Conservation (phyloP, 163 green algal genomes). For the Chlamydomonas reinhardtii region DNA sequence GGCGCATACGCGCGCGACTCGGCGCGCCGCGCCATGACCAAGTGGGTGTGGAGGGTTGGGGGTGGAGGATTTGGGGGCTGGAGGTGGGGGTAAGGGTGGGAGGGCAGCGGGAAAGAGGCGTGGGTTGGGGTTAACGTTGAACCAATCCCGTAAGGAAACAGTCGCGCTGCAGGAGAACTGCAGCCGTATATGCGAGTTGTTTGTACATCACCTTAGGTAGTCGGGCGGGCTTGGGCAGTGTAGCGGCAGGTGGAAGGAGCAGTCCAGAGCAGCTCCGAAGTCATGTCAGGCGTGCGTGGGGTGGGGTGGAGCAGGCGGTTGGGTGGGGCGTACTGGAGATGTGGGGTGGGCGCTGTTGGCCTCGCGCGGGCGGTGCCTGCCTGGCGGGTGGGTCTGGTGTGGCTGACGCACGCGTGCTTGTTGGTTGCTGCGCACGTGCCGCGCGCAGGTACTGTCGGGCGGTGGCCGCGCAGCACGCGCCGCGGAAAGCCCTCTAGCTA, state of each 20-base stretch:
- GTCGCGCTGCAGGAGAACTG: no score
- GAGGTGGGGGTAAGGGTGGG: background rate
- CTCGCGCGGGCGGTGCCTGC: background rate
- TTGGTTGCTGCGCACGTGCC: no score
- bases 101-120: background rate
- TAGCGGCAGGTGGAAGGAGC: no score
- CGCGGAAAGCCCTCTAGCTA: background rate
- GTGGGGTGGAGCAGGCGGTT: background rate
- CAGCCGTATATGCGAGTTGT: no score
- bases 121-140: no score
- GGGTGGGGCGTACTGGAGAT: background rate
- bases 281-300: no score
- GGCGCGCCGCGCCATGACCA: slow-evolving; percentile 29
- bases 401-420: background rate
- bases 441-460: slow-evolving; percentile 35
- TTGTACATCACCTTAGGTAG: no score
- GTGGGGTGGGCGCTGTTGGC: background rate
- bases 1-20: slow-evolving; percentile 19
- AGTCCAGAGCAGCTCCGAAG: no score
- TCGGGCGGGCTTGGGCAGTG: no score
- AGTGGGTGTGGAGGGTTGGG: background rate
- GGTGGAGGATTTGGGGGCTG: no score
- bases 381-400: background rate
- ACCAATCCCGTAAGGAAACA: no score
- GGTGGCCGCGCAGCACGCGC: slow-evolving; percentile 25